Evolutionary conservation across 768 basidiomycete genomes (phyloP).

Genomic region (Russula foetens): DNA sequence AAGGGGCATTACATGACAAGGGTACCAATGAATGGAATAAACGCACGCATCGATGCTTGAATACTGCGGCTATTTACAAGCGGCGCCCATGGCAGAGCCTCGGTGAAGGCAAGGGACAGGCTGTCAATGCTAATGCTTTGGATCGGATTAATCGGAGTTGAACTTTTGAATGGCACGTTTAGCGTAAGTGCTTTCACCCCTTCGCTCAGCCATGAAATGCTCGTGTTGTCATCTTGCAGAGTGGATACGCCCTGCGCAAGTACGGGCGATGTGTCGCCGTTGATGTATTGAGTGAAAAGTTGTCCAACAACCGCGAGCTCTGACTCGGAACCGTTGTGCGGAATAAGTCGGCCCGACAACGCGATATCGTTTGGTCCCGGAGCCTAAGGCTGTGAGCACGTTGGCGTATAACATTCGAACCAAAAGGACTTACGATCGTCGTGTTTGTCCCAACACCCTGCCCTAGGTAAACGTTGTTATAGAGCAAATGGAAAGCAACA

Average conservation of each 20-base stretch:
- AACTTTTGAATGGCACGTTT: conserved; percentile 51
- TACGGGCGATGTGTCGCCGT: conserved; percentile 50
- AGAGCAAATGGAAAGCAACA: conserved; percentile 52
- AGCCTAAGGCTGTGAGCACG: conserved; percentile 27
- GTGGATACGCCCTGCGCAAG: conserved; percentile 54
- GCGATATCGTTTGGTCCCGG: conserved; percentile 52
- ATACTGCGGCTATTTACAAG: conserved; percentile 50
- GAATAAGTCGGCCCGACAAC: conserved; percentile 47
- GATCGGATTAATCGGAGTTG: conserved; percentile 52
- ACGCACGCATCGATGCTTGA: conserved; percentile 46
- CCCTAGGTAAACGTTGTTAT: conserved; percentile 49
- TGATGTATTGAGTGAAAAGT: conserved; percentile 66
- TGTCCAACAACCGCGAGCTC: conserved; percentile 45
- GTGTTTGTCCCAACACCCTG: conserved; percentile 45
- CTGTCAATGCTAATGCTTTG: conserved; percentile 53
- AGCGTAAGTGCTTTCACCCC: conserved; percentile 52
- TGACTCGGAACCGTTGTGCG: conserved; percentile 36
- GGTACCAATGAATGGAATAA: neutral
- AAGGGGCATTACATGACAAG: neutral
- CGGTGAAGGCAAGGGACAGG: conserved; percentile 48
- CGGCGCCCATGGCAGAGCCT: conserved; percentile 49
- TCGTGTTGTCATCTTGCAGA: conserved; percentile 44
- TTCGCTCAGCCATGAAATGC: conserved; percentile 58
- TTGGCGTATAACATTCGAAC: neutral
- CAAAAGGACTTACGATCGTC: conserved; percentile 37